Conservation (phyloP, 2,329 filamentous ascomycete genomes). For the Plectosphaerella sp. region DNA sequence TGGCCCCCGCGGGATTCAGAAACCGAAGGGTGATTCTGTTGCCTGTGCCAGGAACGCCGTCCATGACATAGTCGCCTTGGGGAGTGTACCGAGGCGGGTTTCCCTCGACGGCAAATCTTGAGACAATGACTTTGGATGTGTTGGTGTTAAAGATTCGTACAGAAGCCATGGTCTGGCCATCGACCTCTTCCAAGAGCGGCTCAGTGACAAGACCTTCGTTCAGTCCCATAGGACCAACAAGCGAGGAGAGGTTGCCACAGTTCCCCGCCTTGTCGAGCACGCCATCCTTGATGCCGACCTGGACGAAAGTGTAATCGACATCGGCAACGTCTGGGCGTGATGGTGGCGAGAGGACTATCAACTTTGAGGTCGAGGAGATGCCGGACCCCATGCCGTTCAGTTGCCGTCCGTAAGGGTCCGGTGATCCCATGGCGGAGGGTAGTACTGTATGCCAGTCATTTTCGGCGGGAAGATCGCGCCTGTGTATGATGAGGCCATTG, state of each 20-base stretch:
- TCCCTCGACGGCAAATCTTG: slow-evolving; percentile 28
- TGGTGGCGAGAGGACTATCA: slow-evolving; percentile 47
- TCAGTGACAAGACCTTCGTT: slow-evolving; percentile 38
- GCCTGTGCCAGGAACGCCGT: slow-evolving; percentile 31
- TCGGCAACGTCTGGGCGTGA: slow-evolving; percentile 36
- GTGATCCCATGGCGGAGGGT: slow-evolving; percentile 21
- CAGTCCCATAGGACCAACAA: slow-evolving; percentile 55
- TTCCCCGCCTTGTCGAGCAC: slow-evolving; percentile 56
- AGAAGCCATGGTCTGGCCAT: slow-evolving; percentile 4
- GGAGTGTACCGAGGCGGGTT: slow-evolving; percentile 18
- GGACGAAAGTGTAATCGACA: slow-evolving; percentile 60
- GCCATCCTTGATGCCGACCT: slow-evolving; percentile 51
- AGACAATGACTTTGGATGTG: slow-evolving; percentile 43
- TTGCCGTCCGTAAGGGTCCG: slow-evolving; percentile 13
- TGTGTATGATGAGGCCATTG: slow-evolving; percentile 25
- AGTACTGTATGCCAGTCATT: slow-evolving; percentile 23
- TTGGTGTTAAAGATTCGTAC: slow-evolving; percentile 58
- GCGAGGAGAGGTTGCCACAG: slow-evolving; percentile 60
- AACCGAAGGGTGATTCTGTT: slow-evolving; percentile 32
- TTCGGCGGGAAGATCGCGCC: slow-evolving; percentile 27
- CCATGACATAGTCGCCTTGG: slow-evolving; percentile 29
- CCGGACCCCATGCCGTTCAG: slow-evolving; percentile 12
- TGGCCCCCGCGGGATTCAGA: slow-evolving; percentile 32
- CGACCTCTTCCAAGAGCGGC: slow-evolving; percentile 3
- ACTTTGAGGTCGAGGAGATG: slow-evolving; percentile 37